A percentile compares a stretch with the other conserved stretches of the same genome.
Evolutionary conservation across 345 rosid genomes (phyloP).

Genomic region (Lepidium africanum): DNA sequence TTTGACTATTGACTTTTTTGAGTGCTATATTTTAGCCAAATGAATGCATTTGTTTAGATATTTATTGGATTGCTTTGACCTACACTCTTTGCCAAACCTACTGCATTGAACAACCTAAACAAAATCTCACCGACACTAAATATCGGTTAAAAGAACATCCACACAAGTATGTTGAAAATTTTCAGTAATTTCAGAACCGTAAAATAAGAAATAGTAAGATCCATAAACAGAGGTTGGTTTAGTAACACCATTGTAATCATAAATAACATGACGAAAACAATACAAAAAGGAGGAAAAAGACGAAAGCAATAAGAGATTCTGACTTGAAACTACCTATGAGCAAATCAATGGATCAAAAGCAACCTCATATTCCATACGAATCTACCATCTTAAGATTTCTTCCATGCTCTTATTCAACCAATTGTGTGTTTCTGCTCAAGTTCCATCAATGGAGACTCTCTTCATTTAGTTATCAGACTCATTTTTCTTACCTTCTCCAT

Average conservation of each 20-base stretch:
- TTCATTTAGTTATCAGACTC: conserved; percentile 38
- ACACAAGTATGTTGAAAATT: neutral
- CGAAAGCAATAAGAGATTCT: conserved; percentile 8
- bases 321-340: conserved; percentile 15
- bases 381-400: neutral
- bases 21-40: neutral
- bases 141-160: neutral
- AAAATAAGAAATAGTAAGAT: neutral
- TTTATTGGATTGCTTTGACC: neutral
- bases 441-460: neutral
- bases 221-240: conserved; percentile 3
- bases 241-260: conserved; percentile 14
- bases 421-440: neutral
- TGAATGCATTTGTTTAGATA: neutral
- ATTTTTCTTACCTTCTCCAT: conserved; percentile 51
- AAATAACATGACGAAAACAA: conserved; percentile 6
- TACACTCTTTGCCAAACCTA: neutral
- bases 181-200: neutral
- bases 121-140: neutral
- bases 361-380: conserved; percentile 12
- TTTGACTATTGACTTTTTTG: neutral
- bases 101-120: neutral
- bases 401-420: conserved; percentile 5
- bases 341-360: conserved; percentile 4
- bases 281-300: neutral